A percentile compares a stretch with the other conserved stretches of the same genome.
Conservation (phyloP, 768 basidiomycete species). For the Daedaleopsis sinensis region DNA sequence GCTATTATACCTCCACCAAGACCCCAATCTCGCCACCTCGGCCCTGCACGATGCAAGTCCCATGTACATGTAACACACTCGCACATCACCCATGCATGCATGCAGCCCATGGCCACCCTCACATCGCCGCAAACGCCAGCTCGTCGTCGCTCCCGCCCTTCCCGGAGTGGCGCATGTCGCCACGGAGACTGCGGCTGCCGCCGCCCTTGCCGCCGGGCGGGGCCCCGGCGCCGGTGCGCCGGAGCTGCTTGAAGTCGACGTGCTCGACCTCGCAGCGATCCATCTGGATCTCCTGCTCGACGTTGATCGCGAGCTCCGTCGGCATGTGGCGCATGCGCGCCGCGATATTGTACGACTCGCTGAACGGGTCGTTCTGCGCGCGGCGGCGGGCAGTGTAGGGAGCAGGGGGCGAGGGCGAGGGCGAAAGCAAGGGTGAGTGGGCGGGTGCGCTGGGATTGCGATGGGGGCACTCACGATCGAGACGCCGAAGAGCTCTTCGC, state of each 20-base stretch:
- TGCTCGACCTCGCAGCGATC: constrained; percentile 1
- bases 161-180: too few relatives aligned
- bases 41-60: too few relatives aligned
- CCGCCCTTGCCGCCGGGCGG: neutral
- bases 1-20: too few relatives aligned
- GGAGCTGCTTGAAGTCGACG: constrained; percentile 6
- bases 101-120: neutral
- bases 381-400: neutral
- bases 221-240: neutral
- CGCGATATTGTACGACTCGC: neutral
- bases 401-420: neutral
- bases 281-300: constrained; percentile 7
- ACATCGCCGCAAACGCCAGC: neutral
- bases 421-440: neutral
- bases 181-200: neutral
- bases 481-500: constrained; percentile 7
- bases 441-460: neutral
- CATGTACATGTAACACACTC: too few relatives aligned
- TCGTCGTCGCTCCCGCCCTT: neutral
- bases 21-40: too few relatives aligned
- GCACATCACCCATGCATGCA: too few relatives aligned
- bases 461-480: neutral
- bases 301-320: constrained; percentile 5
- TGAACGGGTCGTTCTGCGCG: neutral
- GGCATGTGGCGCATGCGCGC: constrained; percentile 2